phyloP scores from a whole-genome alignment of 768 basidiomycete species.

The Russula dissimulans region DNA sequence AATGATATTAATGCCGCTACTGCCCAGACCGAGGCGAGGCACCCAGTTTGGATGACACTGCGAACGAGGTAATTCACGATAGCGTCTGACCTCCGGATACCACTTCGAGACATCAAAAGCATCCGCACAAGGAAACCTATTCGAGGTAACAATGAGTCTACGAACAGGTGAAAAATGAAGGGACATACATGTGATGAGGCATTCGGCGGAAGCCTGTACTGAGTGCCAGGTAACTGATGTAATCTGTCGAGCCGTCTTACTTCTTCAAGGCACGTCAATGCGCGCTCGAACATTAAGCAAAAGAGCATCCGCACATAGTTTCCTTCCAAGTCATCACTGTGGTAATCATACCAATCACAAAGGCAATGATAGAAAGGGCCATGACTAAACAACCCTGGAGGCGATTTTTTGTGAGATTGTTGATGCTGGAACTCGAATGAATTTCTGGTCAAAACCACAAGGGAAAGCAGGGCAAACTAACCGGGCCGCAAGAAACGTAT shows the following conservation, averaged over 20 bases:
- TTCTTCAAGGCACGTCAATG: not conserved
- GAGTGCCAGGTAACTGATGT: not conserved
- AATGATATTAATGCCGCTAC: not conserved
- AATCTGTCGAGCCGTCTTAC: not conserved
- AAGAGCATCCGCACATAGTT: not conserved
- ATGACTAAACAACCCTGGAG: not conserved
- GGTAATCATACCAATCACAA: not conserved
- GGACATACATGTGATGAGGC: not conserved
- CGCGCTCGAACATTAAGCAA: not conserved
- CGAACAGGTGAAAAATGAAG: not conserved
- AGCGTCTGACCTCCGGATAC: not conserved
- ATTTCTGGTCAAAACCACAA: not conserved
- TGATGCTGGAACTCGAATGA: not conserved
- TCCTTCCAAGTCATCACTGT: not conserved
- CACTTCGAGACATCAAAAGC: not conserved
- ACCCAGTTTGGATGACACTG: not conserved
- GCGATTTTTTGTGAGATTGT: not conserved
- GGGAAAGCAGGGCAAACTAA: not conserved
- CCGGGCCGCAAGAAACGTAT: not conserved
- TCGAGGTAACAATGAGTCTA: not conserved
- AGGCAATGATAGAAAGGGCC: not conserved
- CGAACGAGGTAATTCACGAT: not conserved
- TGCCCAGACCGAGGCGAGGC: not conserved
- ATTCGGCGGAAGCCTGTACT: not conserved
- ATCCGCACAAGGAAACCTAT: not conserved